A percentile compares a stretch with the other conserved stretches of the same genome.
phyloP scores from a whole-genome alignment of 345 rosid genomes.

The Citropsis articulata region DNA sequence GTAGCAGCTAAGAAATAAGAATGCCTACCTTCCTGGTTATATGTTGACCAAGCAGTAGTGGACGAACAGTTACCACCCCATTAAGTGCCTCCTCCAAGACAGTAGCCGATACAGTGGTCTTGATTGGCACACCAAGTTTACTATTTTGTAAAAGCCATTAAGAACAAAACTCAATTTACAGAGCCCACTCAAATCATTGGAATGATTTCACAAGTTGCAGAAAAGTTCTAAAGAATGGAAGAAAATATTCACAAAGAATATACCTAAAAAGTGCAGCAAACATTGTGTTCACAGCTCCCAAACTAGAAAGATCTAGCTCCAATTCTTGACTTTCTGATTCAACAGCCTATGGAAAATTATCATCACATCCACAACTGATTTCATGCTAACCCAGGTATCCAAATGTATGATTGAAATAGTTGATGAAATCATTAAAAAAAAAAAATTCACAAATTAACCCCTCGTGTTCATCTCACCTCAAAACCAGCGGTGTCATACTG shows the following conservation, averaged over 20 bases:
- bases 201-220: constrained; percentile 8
- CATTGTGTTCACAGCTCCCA: constrained; percentile 93
- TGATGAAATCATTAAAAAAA: background rate
- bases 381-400: constrained; percentile 2
- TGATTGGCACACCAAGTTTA: constrained; percentile 98
- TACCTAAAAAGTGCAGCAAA: constrained; percentile 96
- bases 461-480: constrained; percentile 58
- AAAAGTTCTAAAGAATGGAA: background rate
- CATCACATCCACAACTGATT: constrained; percentile 10
- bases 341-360: constrained; percentile 51
- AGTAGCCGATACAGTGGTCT: constrained; percentile 94
- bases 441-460: background rate
- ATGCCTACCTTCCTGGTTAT: constrained; percentile 65
- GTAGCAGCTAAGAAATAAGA: constrained; percentile 14
- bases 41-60: constrained; percentile 62
- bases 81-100: constrained; percentile 95
- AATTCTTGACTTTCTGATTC: constrained; percentile 77
- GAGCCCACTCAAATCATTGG: background rate
- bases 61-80: constrained; percentile 65
- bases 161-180: constrained; percentile 4
- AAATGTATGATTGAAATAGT: background rate
- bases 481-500: constrained; percentile 94
- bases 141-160: constrained; percentile 31
- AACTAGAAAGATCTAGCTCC: constrained; percentile 95
- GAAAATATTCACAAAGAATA: constrained; percentile 4